phyloP scores from a whole-genome alignment of 2,329 filamentous ascomycete genomes.

The Bipolaris cookei region DNA sequence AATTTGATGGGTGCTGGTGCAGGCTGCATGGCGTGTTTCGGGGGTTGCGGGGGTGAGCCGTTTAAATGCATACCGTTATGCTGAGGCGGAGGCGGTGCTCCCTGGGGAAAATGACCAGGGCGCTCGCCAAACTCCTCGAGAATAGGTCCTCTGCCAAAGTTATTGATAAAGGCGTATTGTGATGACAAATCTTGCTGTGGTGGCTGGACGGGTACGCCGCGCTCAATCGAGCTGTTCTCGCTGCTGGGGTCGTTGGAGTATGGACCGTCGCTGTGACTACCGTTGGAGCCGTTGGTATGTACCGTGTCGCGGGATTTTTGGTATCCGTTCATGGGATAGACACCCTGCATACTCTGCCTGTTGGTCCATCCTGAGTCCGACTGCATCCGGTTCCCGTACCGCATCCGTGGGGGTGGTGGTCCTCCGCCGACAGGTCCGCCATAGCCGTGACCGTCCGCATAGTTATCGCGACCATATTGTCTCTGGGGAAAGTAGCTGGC shows the following conservation, averaged over 20 bases:
- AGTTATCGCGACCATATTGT: slow-evolving; percentile 46
- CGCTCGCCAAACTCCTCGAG: slow-evolving; percentile 49
- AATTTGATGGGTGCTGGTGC: slow-evolving; percentile 36
- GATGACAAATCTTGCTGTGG: slow-evolving; percentile 47
- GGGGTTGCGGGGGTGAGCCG: slow-evolving; percentile 20
- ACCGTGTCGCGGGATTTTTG: slow-evolving; percentile 88
- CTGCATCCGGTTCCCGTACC: slow-evolving; percentile 52
- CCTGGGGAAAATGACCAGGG: neutral
- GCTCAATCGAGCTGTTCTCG: slow-evolving; percentile 89
- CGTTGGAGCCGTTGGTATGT: slow-evolving; percentile 75
- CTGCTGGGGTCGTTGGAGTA: slow-evolving; percentile 90
- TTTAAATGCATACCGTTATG: slow-evolving; percentile 23
- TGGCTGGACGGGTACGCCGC: slow-evolving; percentile 58
- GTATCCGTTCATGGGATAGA: slow-evolving; percentile 62
- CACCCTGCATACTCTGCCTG: slow-evolving; percentile 43
- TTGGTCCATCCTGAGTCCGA: slow-evolving; percentile 53
- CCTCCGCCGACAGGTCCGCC: slow-evolving; percentile 47
- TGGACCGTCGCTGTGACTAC: slow-evolving; percentile 71
- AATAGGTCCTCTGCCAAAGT: slow-evolving; percentile 55
- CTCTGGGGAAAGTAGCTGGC: slow-evolving; percentile 48
- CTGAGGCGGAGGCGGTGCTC: slow-evolving; percentile 25
- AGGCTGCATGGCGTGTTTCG: slow-evolving; percentile 28
- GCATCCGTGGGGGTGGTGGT: slow-evolving; percentile 39
- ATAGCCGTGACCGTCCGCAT: slow-evolving; percentile 40
- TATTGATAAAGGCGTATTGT: slow-evolving; percentile 65